Evolutionary conservation across 306 rosid genomes (phyloP), one percentile per base, ranked within the genome.

Genomic region (Malus asiatica): DNA sequence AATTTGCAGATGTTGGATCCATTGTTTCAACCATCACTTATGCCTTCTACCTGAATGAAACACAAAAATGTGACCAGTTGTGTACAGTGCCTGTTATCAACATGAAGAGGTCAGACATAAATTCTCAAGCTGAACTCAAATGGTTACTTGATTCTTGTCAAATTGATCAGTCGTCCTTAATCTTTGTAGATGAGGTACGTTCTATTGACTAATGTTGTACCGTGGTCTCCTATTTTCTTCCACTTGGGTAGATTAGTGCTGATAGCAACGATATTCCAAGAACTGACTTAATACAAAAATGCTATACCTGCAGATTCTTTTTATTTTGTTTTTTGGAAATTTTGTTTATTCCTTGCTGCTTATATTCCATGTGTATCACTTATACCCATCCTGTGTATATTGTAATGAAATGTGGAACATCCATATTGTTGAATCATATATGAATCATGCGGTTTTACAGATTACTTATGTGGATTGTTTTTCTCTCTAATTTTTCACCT

Each of bases 131-230:
- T 74, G 94, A 88, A 76, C 88, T 93, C 74, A 88, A 84, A 75
- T 93, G 98, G 97, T 81, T 93, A 82, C 88, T 93, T 70, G 90
- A 81, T 76, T 93, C 96, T 53, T 93, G 96, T 84, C 94, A 84
- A 79, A 88, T 93, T 76, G 91, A 93, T 79, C 87, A 78, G 58
- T 70, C 84, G 62, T 88, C 93, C 79, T 83, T 93, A 74, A 81
- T 88, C 62, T 93, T 93, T 80, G 67, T 86, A 40, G 96, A 93
- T 68, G 97, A 93, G 98, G 98, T 87, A 35, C 42, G 87, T 84
- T 75, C 70, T 46, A 59, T 64, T 51, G 14, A 58, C 57, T 3
- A 5, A 40, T 46, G 40, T 22, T 72, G n/a, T 73, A 19, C 23
- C 19, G 44, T 67, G 29, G 25, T 59, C 16, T 19, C 20, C 23